phyloP scores from a whole-genome alignment of 495 filamentous ascomycete species.

The Hypoxylon crocopeplum region DNA sequence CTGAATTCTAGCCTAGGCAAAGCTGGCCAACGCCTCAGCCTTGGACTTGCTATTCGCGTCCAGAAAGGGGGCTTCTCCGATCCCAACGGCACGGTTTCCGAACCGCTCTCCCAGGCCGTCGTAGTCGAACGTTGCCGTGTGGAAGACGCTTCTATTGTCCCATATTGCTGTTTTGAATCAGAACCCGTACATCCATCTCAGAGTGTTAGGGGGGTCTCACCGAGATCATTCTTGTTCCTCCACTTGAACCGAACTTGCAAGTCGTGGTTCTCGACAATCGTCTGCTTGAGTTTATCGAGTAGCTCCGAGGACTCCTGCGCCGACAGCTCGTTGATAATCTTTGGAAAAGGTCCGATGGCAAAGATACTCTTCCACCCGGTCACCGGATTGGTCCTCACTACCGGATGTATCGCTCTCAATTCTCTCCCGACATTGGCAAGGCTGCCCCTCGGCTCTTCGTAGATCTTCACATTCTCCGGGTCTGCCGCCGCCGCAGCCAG shows the following conservation, averaged over 20 bases:
- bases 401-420: slow-evolving; percentile 68
- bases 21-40: slow-evolving; percentile 5
- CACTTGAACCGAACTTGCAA: slow-evolving; percentile 73
- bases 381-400: slow-evolving; percentile 78
- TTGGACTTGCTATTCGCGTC: slow-evolving; percentile 47
- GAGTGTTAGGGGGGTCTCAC: slow-evolving; percentile 21
- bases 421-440: slow-evolving; percentile 69
- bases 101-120: slow-evolving; percentile 62
- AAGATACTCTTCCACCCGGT: slow-evolving; percentile 80
- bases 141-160: slow-evolving; percentile 75
- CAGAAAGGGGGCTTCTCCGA: slow-evolving; percentile 72
- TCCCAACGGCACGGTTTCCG: slow-evolving; percentile 66
- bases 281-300: slow-evolving; percentile 62
- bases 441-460: slow-evolving; percentile 63
- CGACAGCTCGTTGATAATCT: too few relatives aligned
- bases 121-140: slow-evolving; percentile 73
- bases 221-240: slow-evolving; percentile 66
- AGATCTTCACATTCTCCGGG: too few relatives aligned
- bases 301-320: too few relatives aligned
- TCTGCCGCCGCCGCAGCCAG: slow-evolving; percentile 55
- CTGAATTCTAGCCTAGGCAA: too few relatives aligned
- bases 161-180: slow-evolving; percentile 66
- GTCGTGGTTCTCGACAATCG: slow-evolving; percentile 77
- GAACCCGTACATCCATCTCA: background rate
- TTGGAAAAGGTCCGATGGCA: too few relatives aligned